Base-by-base conservation (phyloP, 2,329 filamentous ascomycete species). In the Cladobotryum protrusum region DNA sequence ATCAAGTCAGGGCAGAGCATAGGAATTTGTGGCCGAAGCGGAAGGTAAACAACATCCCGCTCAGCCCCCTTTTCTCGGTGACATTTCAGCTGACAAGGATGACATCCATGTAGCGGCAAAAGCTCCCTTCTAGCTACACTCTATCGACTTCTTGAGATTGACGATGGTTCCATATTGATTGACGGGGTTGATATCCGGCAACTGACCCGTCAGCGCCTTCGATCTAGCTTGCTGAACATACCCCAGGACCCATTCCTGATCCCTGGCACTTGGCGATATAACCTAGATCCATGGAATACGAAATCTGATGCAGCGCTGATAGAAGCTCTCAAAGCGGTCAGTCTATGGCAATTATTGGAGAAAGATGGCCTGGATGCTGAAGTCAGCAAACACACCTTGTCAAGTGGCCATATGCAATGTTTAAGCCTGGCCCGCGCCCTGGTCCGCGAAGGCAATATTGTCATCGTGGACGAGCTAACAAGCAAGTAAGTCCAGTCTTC, bases 231-330 rank as follows among this genome's bases (percentile, higher is more conserved):
- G 37, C 72, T 74, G 42, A 70, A 71, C 14, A 57, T 80, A 1
- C 72, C 77, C 0, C 77, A 81, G 58, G 75, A 80, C 8, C 60
- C 73, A 0, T 67, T 75, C 9, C 73, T 78, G 55, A 59, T 78
- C 3, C 68, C 68, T 1, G 71, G 67, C 24, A 68, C 64, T 2
- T 64, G 72, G 45, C 61, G 59, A 9, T 44, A 57, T 3, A 73
- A 75, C 53, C 60, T 74, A 1, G 72, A 74, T 52, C 68, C 68
- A 9, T 43, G 24, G 0, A 48, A 17, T n/a, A 15, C 15, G 9
- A 17, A 17, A 36, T 36, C 32, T 12, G 37, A 45, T 15, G 15
- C 14, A 5, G 17, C 34, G 3, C n/a, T 48, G 5, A 19, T 48
- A 9, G 14, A 32, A 32, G 14, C 37, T 12, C 40, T 48, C 2